Evolutionary conservation across 805 yeast genomes (phyloP).

Genomic region (Candida golubevii): DNA sequence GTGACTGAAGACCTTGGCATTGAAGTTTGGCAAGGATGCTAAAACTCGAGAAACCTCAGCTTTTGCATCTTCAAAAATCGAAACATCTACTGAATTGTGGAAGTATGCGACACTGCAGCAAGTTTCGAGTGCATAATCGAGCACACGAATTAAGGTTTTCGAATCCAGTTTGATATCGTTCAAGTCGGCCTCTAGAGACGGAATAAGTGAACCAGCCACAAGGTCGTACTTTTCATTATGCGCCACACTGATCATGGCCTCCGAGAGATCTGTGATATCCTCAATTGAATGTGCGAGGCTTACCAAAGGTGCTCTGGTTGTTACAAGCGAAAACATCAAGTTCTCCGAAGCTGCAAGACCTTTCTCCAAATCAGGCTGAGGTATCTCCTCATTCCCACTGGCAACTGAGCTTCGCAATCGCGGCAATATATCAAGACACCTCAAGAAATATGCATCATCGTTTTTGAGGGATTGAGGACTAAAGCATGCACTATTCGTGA

Average conservation of each 20-base stretch:
- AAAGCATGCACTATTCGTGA: constrained; percentile 52
- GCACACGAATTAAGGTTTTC: constrained; percentile 8
- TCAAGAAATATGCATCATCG: constrained; percentile 53
- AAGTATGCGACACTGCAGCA: constrained; percentile 7
- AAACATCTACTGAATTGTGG: constrained; percentile 1
- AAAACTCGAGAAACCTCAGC: not conserved
- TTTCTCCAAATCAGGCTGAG: constrained; percentile 66
- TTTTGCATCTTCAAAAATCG: constrained; percentile 9
- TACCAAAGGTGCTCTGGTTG: constrained; percentile 46
- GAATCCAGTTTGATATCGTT: constrained; percentile 10
- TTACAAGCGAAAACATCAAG: constrained; percentile 53
- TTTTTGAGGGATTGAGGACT: constrained; percentile 32
- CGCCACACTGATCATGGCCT: constrained; percentile 15
- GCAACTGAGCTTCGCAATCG: constrained; percentile 64
- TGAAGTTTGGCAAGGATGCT: constrained; percentile 3
- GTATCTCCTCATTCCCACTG: constrained; percentile 66
- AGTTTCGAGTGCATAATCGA: constrained; percentile 13
- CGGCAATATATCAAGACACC: constrained; percentile 76
- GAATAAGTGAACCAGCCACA: constrained; percentile 15
- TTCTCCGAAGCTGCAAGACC: constrained; percentile 78
- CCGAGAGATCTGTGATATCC: constrained; percentile 12
- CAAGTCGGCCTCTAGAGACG: constrained; percentile 18
- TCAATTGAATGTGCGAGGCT: constrained; percentile 24
- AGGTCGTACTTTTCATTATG: constrained; percentile 10
- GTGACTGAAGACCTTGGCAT: constrained; percentile 11